Conservation (phyloP, 2,329 filamentous ascomycete species). For the Microcera coccophila region DNA sequence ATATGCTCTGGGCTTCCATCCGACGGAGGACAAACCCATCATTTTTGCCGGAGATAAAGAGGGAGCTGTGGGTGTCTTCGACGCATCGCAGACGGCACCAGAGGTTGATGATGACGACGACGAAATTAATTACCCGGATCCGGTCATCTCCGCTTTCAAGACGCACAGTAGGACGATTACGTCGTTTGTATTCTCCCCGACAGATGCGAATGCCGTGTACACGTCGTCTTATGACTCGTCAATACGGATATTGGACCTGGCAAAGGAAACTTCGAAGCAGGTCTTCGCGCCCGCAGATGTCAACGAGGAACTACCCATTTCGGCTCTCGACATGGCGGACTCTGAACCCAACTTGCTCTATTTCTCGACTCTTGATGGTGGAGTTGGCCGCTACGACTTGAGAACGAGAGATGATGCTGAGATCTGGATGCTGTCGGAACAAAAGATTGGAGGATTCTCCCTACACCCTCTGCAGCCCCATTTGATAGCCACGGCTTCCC, state of each 20-base stretch:
- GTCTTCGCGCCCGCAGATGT: conserved; percentile 71
- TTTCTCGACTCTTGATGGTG: conserved; percentile 82
- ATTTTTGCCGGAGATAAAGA: conserved; percentile 94
- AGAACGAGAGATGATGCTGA: conserved; percentile 57
- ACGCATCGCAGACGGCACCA: conserved; percentile 69
- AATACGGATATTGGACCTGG: conserved; percentile 79
- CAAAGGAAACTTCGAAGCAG: conserved; percentile 74
- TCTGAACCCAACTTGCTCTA: conserved; percentile 70
- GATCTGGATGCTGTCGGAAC: conserved; percentile 74
- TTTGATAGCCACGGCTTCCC: conserved; percentile 79
- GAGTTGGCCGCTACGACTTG: conserved; percentile 76
- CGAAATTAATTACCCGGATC: conserved; percentile 62
- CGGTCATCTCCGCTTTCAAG: conserved; percentile 84
- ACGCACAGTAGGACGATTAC: conserved; percentile 86
- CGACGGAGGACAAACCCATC: conserved; percentile 77
- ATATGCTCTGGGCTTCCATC: conserved; percentile 86
- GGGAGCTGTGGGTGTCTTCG: conserved; percentile 85
- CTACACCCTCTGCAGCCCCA: conserved; percentile 77
- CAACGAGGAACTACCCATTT: conserved; percentile 72
- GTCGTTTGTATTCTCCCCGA: conserved; percentile 72
- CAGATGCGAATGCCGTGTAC: conserved; percentile 71
- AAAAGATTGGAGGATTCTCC: conserved; percentile 94
- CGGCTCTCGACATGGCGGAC: conserved; percentile 73
- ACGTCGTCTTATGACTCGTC: conserved; percentile 91
- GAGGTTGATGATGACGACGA: conserved; percentile 64